Conservation (phyloP, 2,329 filamentous ascomycete genomes). For the Calonectria pseudoreteaudii region DNA sequence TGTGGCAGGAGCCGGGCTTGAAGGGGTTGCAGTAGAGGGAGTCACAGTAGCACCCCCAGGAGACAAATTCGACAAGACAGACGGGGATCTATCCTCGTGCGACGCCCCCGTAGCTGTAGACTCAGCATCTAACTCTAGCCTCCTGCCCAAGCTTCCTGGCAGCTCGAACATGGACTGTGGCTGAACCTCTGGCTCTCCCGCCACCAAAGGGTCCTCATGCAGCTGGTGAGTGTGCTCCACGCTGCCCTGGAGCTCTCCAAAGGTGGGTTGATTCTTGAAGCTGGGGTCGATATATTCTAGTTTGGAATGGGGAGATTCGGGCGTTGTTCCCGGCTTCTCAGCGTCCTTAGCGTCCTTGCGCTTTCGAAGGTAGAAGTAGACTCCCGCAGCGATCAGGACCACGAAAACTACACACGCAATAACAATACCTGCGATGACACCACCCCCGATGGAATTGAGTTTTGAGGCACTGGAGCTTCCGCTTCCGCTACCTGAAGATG, state of each 20-base stretch:
- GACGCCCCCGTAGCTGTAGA: neutral
- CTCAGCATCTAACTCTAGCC: neutral
- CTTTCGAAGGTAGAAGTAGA: neutral
- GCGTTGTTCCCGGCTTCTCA: neutral
- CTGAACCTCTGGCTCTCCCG: neutral
- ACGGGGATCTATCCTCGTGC: neutral
- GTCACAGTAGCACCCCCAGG: neutral
- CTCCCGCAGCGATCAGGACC: neutral
- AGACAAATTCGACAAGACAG: neutral
- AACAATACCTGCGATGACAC: neutral
- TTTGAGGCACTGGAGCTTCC: neutral
- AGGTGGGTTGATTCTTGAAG: neutral
- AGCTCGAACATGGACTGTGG: neutral
- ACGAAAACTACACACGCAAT: neutral
- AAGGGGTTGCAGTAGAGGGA: neutral
- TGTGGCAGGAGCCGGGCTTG: neutral
- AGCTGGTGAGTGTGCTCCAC: neutral
- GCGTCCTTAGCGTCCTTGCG: neutral
- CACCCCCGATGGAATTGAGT: neutral
- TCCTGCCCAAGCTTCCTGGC: neutral
- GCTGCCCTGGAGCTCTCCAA: neutral
- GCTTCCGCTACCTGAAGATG: neutral
- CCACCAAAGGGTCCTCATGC: neutral
- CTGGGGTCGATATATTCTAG: neutral
- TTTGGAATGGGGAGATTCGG: neutral